phyloP scores from a whole-genome alignment of 1,284 basidiomycete species.

The Microbotryomycetes sp. region DNA sequence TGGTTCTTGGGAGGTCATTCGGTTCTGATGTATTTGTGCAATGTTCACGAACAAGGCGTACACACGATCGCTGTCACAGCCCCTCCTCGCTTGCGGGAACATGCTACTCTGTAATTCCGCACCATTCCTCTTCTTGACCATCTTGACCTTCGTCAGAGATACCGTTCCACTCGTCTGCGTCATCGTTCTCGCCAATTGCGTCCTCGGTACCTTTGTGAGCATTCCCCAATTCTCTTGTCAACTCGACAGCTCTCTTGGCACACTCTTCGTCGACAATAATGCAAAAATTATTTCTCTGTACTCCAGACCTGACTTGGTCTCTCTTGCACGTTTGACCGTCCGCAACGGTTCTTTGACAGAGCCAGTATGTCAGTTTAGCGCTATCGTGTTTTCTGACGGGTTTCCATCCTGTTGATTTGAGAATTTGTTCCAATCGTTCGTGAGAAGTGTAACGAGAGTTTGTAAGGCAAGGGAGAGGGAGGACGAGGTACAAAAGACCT shows the following conservation, averaged over 20 bases:
- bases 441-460: conserved; percentile 41
- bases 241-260: background rate
- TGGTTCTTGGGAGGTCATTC: no score
- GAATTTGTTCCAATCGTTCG: conserved; percentile 37
- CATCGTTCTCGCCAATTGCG: background rate
- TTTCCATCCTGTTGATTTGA: conserved; percentile 40
- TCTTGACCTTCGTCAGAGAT: no score
- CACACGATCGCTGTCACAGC: no score
- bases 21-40: no score
- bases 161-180: no score
- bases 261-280: conserved; percentile 26
- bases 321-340: conserved; percentile 40
- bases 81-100: no score
- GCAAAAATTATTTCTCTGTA: conserved; percentile 42
- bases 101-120: background rate
- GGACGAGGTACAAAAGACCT: conserved; percentile 42
- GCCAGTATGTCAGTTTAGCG: conserved; percentile 42
- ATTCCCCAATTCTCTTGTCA: background rate
- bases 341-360: conserved; percentile 29
- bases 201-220: background rate
- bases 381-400: conserved; percentile 39
- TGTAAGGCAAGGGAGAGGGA: conserved; percentile 42
- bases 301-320: conserved; percentile 37
- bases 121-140: background rate
- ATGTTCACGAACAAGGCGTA: no score